A percentile compares a stretch with the other conserved stretches of the same genome.
phyloP scores from a whole-genome alignment of 2,329 filamentous ascomycete genomes.

The Claviceps capensis region DNA sequence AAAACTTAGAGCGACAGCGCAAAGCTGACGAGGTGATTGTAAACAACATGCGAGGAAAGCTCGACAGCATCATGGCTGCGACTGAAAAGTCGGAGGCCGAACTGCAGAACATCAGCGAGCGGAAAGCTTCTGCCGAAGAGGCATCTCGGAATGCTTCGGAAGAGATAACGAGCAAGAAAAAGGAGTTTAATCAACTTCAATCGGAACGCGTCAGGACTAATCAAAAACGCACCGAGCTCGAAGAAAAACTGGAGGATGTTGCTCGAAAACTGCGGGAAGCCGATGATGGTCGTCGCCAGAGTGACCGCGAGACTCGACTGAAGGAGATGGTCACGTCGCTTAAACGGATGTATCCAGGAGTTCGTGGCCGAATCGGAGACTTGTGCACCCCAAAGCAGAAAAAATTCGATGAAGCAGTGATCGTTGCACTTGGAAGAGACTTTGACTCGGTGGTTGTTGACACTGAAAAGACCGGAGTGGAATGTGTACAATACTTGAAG shows the following conservation, averaged over 20 bases:
- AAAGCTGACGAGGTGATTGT: conserved; percentile 88
- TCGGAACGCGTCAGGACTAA: conserved; percentile 72
- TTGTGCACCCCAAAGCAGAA: conserved; percentile 95
- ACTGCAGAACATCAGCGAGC: conserved; percentile 52
- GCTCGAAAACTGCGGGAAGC: conserved; percentile 71
- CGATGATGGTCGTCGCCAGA: conserved; percentile 74
- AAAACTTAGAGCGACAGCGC: conserved; percentile 74
- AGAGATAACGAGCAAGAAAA: conserved; percentile 81
- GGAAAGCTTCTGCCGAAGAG: conserved; percentile 48
- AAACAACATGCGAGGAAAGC: conserved; percentile 76
- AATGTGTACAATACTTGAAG: conserved; percentile 89
- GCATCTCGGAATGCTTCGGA: conserved; percentile 53
- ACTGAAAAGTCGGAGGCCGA: conserved; percentile 64
- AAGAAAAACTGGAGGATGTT: conserved; percentile 79
- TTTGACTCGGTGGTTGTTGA: conserved; percentile 94
- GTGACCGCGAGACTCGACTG: conserved; percentile 62
- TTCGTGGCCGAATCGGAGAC: conserved; percentile 79
- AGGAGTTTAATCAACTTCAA: conserved; percentile 72
- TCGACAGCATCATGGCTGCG: conserved; percentile 63
- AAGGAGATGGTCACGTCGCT: conserved; percentile 76
- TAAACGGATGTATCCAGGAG: conserved; percentile 83
- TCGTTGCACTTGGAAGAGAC: conserved; percentile 79
- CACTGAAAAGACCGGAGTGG: conserved; percentile 82
- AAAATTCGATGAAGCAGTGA: conserved; percentile 87
- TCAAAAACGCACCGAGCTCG: conserved; percentile 73